Percentiles rank a stretch among this genome's conserved stretches.
phyloP scores from a whole-genome alignment of 495 filamentous ascomycete species.

The Annulohypoxylon stygium region DNA sequence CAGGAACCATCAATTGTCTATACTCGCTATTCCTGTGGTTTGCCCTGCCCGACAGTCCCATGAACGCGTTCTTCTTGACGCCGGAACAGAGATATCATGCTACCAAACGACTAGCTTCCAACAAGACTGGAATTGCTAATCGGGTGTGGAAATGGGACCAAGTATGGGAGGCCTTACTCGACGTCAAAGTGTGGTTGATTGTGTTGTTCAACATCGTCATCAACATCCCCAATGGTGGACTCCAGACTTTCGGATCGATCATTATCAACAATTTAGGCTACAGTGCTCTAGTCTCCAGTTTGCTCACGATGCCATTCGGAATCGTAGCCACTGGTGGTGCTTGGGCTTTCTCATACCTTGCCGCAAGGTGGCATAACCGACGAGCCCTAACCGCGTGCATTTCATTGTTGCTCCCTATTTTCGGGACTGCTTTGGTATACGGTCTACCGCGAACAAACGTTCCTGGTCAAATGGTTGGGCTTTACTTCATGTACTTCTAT shows the following conservation, averaged over 20 bases:
- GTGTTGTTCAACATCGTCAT: slow-evolving; percentile 40
- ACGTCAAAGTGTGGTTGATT: slow-evolving; percentile 41
- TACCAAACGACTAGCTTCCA: slow-evolving; percentile 36
- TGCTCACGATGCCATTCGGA: slow-evolving; percentile 51
- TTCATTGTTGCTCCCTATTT: slow-evolving; percentile 48
- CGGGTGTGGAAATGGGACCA: slow-evolving; percentile 46
- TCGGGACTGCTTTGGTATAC: slow-evolving; percentile 56
- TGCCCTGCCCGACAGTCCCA: slow-evolving; percentile 47
- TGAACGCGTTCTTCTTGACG: slow-evolving; percentile 48
- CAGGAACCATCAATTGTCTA: slow-evolving; percentile 44
- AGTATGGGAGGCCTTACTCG: slow-evolving; percentile 44
- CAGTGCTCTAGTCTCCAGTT: slow-evolving; percentile 28
- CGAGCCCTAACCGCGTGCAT: slow-evolving; percentile 55
- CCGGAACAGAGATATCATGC: slow-evolving; percentile 44
- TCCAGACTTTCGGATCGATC: slow-evolving; percentile 44
- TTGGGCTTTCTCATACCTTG: slow-evolving; percentile 54
- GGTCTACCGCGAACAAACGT: slow-evolving; percentile 53
- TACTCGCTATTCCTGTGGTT: slow-evolving; percentile 47
- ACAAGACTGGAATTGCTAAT: slow-evolving; percentile 44
- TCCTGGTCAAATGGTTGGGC: slow-evolving; percentile 54
- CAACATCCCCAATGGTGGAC: slow-evolving; percentile 44
- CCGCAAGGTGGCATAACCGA: slow-evolving; percentile 53
- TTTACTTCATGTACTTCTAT: slow-evolving; percentile 53
- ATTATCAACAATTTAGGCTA: slow-evolving; percentile 45
- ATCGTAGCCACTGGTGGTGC: slow-evolving; percentile 51